Conservation (phyloP, 2,329 filamentous ascomycete species). For the Colletotrichum brevisporum region DNA sequence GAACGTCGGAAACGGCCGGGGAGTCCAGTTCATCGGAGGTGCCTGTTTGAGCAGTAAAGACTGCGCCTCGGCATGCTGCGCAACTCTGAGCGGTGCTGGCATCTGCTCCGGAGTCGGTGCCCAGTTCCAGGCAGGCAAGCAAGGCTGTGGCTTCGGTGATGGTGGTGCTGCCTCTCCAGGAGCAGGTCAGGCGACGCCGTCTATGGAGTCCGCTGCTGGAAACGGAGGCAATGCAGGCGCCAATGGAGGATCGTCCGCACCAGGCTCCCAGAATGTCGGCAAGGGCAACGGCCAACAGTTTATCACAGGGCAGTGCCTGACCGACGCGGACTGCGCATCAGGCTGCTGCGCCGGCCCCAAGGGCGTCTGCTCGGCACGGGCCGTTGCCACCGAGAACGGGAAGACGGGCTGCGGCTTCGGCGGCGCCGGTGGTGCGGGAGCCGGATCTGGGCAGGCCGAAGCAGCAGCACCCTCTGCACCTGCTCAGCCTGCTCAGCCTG, state of each 20-base stretch:
- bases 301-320: slow-evolving; percentile 51
- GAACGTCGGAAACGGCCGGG: slow-evolving; percentile 47
- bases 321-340: slow-evolving; percentile 50
- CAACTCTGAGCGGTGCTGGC: slow-evolving; percentile 45
- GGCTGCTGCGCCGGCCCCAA: slow-evolving; percentile 51
- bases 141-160: slow-evolving; percentile 46
- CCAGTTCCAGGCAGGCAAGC: slow-evolving; percentile 47
- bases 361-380: slow-evolving; percentile 52
- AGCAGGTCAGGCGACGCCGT: slow-evolving; percentile 15
- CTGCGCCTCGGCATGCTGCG: slow-evolving; percentile 46
- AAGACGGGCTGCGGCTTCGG: slow-evolving; percentile 50
- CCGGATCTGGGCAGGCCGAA: background rate
- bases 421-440: slow-evolving; percentile 11
- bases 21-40: slow-evolving; percentile 49
- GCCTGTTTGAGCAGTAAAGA: slow-evolving; percentile 47
- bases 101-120: slow-evolving; percentile 47
- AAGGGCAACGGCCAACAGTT: slow-evolving; percentile 50
- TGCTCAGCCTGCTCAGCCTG: slow-evolving; percentile 7
- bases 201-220: slow-evolving; percentile 17
- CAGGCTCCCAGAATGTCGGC: slow-evolving; percentile 47
- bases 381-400: slow-evolving; percentile 49
- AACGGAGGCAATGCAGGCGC: slow-evolving; percentile 7
- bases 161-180: slow-evolving; percentile 8
- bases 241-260: background rate
- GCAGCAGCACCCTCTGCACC: background rate